Conservation (phyloP, 176 grass and related monocot genomes). For the Bromus sterilis region DNA sequence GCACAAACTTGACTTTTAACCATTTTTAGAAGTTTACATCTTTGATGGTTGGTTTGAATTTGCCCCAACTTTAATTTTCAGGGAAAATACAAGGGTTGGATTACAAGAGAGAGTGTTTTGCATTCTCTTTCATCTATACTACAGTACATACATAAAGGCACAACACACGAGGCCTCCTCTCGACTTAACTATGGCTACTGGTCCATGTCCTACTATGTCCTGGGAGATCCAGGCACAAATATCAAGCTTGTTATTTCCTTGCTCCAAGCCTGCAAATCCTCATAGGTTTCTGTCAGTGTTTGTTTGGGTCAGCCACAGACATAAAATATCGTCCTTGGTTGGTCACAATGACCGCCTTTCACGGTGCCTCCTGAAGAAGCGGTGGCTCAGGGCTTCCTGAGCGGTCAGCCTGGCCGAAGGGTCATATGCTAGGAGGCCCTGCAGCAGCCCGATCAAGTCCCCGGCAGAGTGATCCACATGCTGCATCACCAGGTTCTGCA, state of each 20-base stretch:
- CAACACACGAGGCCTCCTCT: neutral
- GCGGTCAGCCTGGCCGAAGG: conserved; percentile 32
- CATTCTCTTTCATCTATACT: neutral
- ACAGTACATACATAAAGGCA: neutral
- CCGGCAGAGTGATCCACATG: conserved; percentile 57
- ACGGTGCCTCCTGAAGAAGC: conserved; percentile 23
- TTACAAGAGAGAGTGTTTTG: neutral
- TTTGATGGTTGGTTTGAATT: neutral
- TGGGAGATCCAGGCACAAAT: neutral
- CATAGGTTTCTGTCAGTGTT: neutral
- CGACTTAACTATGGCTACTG: neutral
- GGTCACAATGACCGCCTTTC: neutral
- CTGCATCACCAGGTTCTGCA: conserved; percentile 57
- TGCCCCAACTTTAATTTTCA: neutral
- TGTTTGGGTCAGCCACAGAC: neutral
- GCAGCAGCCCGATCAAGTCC: conserved; percentile 40
- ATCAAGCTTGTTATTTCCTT: neutral
- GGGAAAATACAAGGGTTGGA: neutral
- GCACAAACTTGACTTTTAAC: neutral
- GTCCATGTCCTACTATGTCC: neutral
- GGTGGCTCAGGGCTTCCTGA: conserved; percentile 27
- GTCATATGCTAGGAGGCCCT: conserved; percentile 36
- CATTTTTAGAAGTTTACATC: neutral
- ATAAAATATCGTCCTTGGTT: neutral
- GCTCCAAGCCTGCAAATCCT: neutral